phyloP scores from a whole-genome alignment of 768 basidiomycete genomes.

The Phlegmacium glaucopus region DNA sequence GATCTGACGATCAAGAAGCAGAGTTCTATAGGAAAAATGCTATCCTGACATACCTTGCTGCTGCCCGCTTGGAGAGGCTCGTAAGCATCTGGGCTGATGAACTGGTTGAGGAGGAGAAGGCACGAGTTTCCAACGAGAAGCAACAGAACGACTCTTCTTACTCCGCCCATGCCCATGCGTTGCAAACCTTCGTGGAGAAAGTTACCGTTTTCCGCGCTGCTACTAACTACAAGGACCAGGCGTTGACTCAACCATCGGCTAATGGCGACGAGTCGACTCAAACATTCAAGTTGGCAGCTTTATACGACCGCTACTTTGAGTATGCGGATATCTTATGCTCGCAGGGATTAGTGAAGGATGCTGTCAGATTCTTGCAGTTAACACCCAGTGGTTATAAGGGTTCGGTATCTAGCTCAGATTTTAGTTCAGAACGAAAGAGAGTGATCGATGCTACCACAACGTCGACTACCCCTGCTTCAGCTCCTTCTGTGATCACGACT shows the following conservation, averaged over 20 bases:
- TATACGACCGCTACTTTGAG: constrained; percentile 95
- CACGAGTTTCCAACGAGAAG: constrained; percentile 37
- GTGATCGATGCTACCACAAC: constrained; percentile 29
- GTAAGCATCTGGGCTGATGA: constrained; percentile 93
- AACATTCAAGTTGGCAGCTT: constrained; percentile 75
- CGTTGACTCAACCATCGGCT: constrained; percentile 44
- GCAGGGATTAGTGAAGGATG: constrained; percentile 87
- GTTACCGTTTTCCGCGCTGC: constrained; percentile 92
- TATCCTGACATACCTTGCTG: constrained; percentile 90
- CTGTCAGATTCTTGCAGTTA: constrained; percentile 72
- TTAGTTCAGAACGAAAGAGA: constrained; percentile 36
- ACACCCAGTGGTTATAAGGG: constrained; percentile 80
- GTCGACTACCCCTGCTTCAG: constrained; percentile 1
- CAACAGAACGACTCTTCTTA: constrained; percentile 53
- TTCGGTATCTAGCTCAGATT: constrained; percentile 34
- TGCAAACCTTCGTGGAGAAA: constrained; percentile 96
- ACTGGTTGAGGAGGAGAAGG: constrained; percentile 78
- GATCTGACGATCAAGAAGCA: constrained; percentile 46
- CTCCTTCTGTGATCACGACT: constrained; percentile 18
- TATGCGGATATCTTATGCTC: constrained; percentile 90
- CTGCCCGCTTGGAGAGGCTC: constrained; percentile 81
- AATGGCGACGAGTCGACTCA: constrained; percentile 43
- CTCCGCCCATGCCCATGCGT: constrained; percentile 76
- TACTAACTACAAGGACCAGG: constrained; percentile 72
- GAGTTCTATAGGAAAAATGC: constrained; percentile 77